Evolutionary conservation across 2,329 filamentous ascomycete species (phyloP), one percentile per base, ranked within the genome.

Genomic region (Zarea fungicola): DNA sequence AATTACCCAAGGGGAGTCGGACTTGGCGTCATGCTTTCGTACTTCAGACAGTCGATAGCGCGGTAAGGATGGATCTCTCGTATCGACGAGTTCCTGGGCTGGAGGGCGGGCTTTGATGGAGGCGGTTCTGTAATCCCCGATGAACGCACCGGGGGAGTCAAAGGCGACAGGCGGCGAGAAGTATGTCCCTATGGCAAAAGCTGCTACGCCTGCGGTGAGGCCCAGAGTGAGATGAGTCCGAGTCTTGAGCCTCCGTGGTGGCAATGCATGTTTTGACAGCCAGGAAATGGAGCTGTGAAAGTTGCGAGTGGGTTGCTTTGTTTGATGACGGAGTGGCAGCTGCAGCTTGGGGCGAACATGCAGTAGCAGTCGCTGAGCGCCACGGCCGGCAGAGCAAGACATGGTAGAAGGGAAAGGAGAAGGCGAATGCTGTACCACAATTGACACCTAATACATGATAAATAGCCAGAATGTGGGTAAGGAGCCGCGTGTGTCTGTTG

Each of bases 1-100:
- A n/a, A 77, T 80, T 4, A 87, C 76, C 83, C 83, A 87, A 3
- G 81, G 81, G 9, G 69, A 64, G 1, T 71, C 60, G 0, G 80
- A 78, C 18, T 70, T 68, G 16, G 68, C 66, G n/a, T 76, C 73
- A 54, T 81, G 78, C 43, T 74, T 65, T 41, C 72, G 74, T 40
- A 81, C 62, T 48, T 80, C 75, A 11, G 69, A 62, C 13, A 81
- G 66, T 25, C 73, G 71, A 56, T 70, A 79, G 4, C 72, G 70
- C 13, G 76, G 76, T 2, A 77, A 60, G 9, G 61, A 62, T 3
- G 72, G 66, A 53, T 73, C 69, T 28, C 66, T 66, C 43, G 36
- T 56, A 28, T 64, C 58, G n/a, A 45, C 18, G 8, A 37, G 18
- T n/a, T 44, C 35, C 11, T 26, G 41, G 22, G 39, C 41, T 28